phyloP scores from a whole-genome alignment of 371 early-diverging fungal species.

The Syncephalastrum contaminatum region DNA sequence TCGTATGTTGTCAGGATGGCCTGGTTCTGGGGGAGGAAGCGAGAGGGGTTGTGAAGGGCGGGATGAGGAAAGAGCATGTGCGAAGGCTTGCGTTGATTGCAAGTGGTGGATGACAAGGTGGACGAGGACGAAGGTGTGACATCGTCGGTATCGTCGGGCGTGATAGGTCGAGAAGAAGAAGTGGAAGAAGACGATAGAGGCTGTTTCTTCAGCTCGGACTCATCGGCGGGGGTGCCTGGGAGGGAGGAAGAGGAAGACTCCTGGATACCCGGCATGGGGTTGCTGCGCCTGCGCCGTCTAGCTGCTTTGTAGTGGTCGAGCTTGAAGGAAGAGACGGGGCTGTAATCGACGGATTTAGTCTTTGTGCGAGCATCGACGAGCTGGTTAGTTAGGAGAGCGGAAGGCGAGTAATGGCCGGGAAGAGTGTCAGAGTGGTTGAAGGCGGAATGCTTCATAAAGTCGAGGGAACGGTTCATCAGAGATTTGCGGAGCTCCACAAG shows the following conservation, averaged over 20 bases:
- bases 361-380: slow-evolving; percentile 11
- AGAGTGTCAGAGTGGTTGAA: slow-evolving; percentile 20
- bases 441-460: slow-evolving; percentile 40
- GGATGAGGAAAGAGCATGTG: slow-evolving; percentile 19
- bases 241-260: slow-evolving; percentile 5
- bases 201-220: not conserved
- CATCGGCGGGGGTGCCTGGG: not conserved
- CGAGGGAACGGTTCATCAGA: slow-evolving; percentile 45
- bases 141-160: slow-evolving; percentile 14
- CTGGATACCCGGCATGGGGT: slow-evolving; percentile 19
- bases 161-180: slow-evolving; percentile 8
- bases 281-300: slow-evolving; percentile 17
- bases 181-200: slow-evolving; percentile 5
- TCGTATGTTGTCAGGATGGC: slow-evolving; percentile 65
- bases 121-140: slow-evolving; percentile 9
- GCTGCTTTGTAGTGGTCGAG: slow-evolving; percentile 10
- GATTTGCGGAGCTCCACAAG: slow-evolving; percentile 39
- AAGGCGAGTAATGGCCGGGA: slow-evolving; percentile 19
- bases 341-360: slow-evolving; percentile 20
- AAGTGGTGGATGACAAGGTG: slow-evolving; percentile 4
- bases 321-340: slow-evolving; percentile 13
- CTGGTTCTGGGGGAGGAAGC: slow-evolving; percentile 62
- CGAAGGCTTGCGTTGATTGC: slow-evolving; percentile 11
- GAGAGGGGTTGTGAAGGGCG: slow-evolving; percentile 52
- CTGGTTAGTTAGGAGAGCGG: not conserved